A percentile compares a stretch with the other conserved stretches of the same genome.
Evolutionary conservation across 2,329 filamentous ascomycete genomes (phyloP).

Genomic region (Paecilomyces fulvus): DNA sequence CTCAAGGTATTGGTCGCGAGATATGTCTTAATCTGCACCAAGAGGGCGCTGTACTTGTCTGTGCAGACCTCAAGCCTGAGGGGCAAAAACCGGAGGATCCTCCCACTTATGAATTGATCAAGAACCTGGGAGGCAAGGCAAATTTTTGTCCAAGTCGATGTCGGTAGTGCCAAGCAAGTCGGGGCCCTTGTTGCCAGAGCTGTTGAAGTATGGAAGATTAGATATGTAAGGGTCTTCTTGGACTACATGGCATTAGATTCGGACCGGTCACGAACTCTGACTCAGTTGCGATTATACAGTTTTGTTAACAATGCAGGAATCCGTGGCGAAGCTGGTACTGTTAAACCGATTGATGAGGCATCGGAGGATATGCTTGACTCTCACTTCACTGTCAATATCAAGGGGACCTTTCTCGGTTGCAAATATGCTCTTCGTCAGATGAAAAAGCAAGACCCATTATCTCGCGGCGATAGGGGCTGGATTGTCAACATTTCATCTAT

Average conservation of each 20-base stretch:
- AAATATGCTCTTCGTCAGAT: constrained; percentile 40
- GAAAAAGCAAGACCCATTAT: constrained; percentile 37
- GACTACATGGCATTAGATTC: too few relatives aligned
- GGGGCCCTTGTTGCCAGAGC: constrained; percentile 23
- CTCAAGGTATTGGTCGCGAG: constrained; percentile 1
- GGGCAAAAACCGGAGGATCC: background rate
- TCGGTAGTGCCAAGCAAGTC: constrained; percentile 22
- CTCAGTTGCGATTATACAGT: background rate
- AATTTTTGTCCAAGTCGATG: constrained; percentile 25
- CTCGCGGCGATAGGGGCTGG: constrained; percentile 38
- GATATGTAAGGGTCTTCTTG: constrained; percentile 23
- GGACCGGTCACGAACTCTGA: too few relatives aligned
- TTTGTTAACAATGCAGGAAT: background rate
- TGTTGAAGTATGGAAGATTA: constrained; percentile 25
- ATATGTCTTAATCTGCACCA: constrained; percentile 1
- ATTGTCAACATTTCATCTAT: constrained; percentile 44
- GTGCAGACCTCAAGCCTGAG: background rate
- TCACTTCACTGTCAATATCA: constrained; percentile 1
- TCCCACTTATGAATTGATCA: background rate
- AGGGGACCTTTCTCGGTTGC: constrained; percentile 28
- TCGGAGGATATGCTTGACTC: background rate
- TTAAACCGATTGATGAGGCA: background rate
- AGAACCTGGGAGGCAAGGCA: background rate
- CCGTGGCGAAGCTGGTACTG: background rate
- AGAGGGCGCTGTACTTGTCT: background rate